phyloP scores from a whole-genome alignment of 345 rosid species.

The Lumnitzera littorea region DNA sequence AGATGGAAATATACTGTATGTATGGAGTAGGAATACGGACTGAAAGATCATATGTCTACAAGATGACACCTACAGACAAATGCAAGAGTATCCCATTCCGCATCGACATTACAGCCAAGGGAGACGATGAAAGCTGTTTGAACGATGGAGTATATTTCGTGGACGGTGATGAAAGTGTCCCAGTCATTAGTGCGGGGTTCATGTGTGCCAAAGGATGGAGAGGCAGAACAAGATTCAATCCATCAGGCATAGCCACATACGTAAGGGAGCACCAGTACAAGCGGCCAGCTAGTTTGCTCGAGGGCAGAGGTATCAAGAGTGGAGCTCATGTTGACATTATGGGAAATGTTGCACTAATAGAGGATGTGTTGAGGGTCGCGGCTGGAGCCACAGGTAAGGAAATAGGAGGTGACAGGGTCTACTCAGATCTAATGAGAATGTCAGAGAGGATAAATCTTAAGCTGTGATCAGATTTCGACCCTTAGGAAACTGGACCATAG shows the following conservation, averaged over 20 bases:
- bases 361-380: constrained; percentile 57
- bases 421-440: constrained; percentile 42
- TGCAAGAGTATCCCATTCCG: constrained; percentile 61
- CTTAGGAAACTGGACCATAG: no score
- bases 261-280: constrained; percentile 54
- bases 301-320: constrained; percentile 48
- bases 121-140: constrained; percentile 34
- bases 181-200: constrained; percentile 56
- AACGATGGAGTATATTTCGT: constrained; percentile 39
- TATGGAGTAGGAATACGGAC: constrained; percentile 74
- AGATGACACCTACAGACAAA: constrained; percentile 29
- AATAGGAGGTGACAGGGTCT: constrained; percentile 54
- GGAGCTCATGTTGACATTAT: constrained; percentile 65
- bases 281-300: constrained; percentile 40
- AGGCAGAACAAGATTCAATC: constrained; percentile 68
- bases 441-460: constrained; percentile 39
- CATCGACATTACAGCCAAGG: constrained; percentile 43
- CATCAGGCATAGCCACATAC: constrained; percentile 37
- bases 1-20: constrained; percentile 58
- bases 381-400: constrained; percentile 50
- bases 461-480: constrained; percentile 15
- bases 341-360: constrained; percentile 59
- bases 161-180: constrained; percentile 63
- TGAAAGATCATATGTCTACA: constrained; percentile 62
- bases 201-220: constrained; percentile 76